These are phyloP conservation scores for Acanthamoeba quina DNA, from an alignment of 208 protist genomes.

Conservation along the genomic window DNA sequence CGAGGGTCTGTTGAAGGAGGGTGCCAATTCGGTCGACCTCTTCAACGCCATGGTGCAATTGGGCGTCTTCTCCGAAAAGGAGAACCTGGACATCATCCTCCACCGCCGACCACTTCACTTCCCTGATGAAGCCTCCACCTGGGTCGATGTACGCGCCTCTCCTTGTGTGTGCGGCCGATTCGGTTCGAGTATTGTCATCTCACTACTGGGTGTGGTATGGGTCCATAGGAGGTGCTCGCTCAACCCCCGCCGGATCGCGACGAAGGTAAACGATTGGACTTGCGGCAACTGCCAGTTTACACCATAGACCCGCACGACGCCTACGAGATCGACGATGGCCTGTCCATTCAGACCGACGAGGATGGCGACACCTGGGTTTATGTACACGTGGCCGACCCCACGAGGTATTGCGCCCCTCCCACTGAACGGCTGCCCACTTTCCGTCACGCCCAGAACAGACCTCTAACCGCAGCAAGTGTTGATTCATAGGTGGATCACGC, in stretches of 20 bases:
- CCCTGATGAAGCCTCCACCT: constrained; percentile 8
- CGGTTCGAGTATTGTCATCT: too few relatives aligned
- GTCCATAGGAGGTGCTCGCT: background rate
- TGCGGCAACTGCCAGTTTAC: constrained; percentile 1
- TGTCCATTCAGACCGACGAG: background rate
- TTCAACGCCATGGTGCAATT: constrained; percentile 29
- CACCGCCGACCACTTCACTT: constrained; percentile 14
- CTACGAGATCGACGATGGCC: constrained; percentile 51
- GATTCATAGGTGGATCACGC: background rate
- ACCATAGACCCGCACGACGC: constrained; percentile 30
- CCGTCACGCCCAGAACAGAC: background rate
- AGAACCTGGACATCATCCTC: constrained; percentile 49
- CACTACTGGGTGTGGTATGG: background rate
- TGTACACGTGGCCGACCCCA: constrained; percentile 56
- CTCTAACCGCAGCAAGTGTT: background rate
- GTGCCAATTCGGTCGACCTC: background rate
- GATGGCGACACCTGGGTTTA: constrained; percentile 30
- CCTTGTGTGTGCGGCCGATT: background rate
- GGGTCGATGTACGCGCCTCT: constrained; percentile 15
- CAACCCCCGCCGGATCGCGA: constrained; percentile 2
- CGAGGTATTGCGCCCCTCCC: background rate
- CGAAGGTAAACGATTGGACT: background rate
- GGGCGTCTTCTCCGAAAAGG: constrained; percentile 1
- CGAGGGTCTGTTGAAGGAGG: constrained; percentile 40
- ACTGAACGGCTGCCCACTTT: background rate